Percentiles rank a stretch among this genome's conserved stretches.
phyloP scores from a whole-genome alignment of 805 yeast species.

The Monosporozyma siamensis region DNA sequence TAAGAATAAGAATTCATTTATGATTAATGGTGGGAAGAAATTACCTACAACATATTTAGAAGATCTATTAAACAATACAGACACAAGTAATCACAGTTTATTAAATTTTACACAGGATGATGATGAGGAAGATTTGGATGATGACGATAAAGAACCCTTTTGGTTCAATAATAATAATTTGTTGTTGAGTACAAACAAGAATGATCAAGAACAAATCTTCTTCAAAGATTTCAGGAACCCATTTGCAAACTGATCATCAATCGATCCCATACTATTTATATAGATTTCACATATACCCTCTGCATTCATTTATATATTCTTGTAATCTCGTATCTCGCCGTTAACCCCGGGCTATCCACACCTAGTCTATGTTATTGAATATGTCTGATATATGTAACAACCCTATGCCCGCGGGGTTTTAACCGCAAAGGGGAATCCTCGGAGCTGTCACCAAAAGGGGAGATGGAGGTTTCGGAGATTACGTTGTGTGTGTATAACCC shows the following conservation, averaged over 20 bases:
- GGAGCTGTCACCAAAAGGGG: too few species aligned
- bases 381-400: too few species aligned
- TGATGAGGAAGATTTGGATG: neutral
- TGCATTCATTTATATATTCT: too few species aligned
- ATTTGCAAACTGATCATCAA: slow-evolving; percentile 3
- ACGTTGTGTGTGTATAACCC: too few species aligned
- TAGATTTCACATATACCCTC: neutral
- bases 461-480: too few species aligned
- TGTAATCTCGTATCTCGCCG: too few species aligned
- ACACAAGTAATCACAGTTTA: too few species aligned
- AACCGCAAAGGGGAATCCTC: too few species aligned
- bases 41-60: slow-evolving; percentile 1
- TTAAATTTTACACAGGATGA: too few species aligned
- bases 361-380: too few species aligned
- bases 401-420: too few species aligned
- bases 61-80: slow-evolving; percentile 2
- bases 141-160: slow-evolving; percentile 1
- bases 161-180: slow-evolving; percentile 1
- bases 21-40: neutral
- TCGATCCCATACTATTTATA: neutral
- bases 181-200: neutral
- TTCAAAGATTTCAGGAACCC: slow-evolving; percentile 6
- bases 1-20: neutral
- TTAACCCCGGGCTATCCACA: too few species aligned
- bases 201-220: neutral